Evolutionary conservation across 2,329 filamentous ascomycete species (phyloP), one percentile per base, ranked within the genome.

Genomic region (Monosporascus sp.): DNA sequence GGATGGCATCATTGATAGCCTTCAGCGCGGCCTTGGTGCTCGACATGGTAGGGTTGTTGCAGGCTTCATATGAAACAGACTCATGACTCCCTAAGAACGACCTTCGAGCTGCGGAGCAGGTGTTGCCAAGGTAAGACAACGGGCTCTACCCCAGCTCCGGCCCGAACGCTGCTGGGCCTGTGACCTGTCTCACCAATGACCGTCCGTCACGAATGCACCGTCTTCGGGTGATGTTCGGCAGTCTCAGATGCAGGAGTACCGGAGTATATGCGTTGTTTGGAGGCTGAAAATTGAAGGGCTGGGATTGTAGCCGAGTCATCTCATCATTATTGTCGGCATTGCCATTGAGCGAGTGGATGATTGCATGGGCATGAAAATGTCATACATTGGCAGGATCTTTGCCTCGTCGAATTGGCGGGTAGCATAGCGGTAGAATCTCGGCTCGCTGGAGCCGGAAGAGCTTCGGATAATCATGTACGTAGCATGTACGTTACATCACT

Each of bases 1-100:
- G 88, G 60, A 96, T 80, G 47, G 87, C 86, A 58, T 88, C 81
- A 66, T 87, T 89, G 59, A 94, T 88, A 60, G 86, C 84, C 74
- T 96, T 96, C 63, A 97, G 77, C 55, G 86, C 83, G 51, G 86
- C 80, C 74, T 96, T 96, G 67, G 76, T 69, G 57, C 70, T 71
- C 43, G 78, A 76, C 79, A 82, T 82, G 58, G 54, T 68, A 63
- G 48, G 22, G 48, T 55, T 20, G 51, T 41, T 51, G 49, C 49
- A 48, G 26, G 26, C 7, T 31, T 28, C 20, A 45, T 24, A 28
- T 2, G 24, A 20, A 45, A 31, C 14, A 31, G 43, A 15, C 43
- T 45, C 43, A 45, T 31, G 43, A 28, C 43, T 31, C 24, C 43
- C 43, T 24, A 8, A 43, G 8, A 43, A 20, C 5, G 8, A 43